Percentiles rank a stretch among this genome's conserved stretches.
phyloP scores from a whole-genome alignment of 768 basidiomycete species.

The Xerocomellus intermedius region DNA sequence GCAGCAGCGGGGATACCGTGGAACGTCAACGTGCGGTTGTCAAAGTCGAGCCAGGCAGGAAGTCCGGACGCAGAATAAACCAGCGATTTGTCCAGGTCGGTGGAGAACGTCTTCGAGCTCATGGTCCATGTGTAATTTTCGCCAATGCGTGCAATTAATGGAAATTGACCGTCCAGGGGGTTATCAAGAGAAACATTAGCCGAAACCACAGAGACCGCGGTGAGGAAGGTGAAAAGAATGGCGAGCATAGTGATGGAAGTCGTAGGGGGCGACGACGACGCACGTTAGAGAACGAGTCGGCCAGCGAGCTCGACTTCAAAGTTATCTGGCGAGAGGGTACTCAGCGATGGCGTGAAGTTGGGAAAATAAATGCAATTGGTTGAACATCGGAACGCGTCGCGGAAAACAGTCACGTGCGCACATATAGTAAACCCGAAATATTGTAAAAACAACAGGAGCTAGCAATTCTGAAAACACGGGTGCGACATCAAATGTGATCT shows the following conservation, averaged over 20 bases:
- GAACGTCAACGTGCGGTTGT: constrained; percentile 58
- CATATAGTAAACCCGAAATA: constrained; percentile 11
- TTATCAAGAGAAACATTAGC: constrained; percentile 52
- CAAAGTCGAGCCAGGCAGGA: constrained; percentile 78
- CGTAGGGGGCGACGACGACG: constrained; percentile 43
- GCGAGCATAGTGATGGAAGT: constrained; percentile 60
- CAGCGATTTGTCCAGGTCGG: constrained; percentile 41
- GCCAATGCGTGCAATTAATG: constrained; percentile 70
- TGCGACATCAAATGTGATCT: constrained; percentile 21
- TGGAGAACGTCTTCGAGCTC: constrained; percentile 62
- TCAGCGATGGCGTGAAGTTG: constrained; percentile 1
- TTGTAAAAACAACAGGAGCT: constrained; percentile 2
- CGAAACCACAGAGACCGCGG: constrained; percentile 37
- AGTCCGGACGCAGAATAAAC: constrained; percentile 55
- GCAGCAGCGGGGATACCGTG: constrained; percentile 59
- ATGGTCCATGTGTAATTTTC: constrained; percentile 69
- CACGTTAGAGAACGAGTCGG: constrained; percentile 45
- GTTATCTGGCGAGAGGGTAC: constrained; percentile 7
- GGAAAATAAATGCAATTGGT: constrained; percentile 14
- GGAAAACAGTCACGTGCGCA: constrained; percentile 29
- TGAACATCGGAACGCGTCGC: constrained; percentile 15
- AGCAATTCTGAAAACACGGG: constrained; percentile 8
- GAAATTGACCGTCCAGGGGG: constrained; percentile 71
- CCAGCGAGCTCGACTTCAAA: constrained; percentile 53
- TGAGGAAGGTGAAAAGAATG: constrained; percentile 54